Evolutionary conservation across 768 basidiomycete genomes (phyloP).

Genomic region (Pholiota conissans): DNA sequence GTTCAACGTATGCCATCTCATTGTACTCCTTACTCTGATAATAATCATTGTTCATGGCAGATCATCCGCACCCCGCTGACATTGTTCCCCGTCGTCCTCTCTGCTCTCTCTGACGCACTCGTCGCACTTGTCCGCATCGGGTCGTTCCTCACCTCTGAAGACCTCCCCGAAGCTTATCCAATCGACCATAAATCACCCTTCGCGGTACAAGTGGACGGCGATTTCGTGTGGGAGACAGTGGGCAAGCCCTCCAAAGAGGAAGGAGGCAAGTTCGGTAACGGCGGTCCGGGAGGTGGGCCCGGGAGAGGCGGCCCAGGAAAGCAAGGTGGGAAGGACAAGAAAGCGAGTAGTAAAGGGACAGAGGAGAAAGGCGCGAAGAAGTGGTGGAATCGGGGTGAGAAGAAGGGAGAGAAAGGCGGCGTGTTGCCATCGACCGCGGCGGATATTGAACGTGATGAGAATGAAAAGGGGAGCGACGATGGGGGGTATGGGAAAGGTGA

Average conservation of each 20-base stretch:
- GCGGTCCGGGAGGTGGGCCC: too few relatives aligned
- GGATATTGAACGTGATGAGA: neutral
- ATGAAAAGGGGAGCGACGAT: constrained; percentile 1
- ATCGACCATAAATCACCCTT: constrained; percentile 36
- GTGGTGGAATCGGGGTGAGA: constrained; percentile 17
- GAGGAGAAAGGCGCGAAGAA: too few relatives aligned
- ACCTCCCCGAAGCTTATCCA: constrained; percentile 45
- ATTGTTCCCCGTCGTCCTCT: constrained; percentile 55
- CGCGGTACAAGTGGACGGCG: constrained; percentile 50
- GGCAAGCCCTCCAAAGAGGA: constrained; percentile 13
- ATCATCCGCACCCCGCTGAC: constrained; percentile 58
- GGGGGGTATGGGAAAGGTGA: constrained; percentile 11
- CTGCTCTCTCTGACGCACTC: constrained; percentile 47
- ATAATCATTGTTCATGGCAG: constrained; percentile 30
- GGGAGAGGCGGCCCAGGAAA: too few relatives aligned
- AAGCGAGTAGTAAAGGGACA: neutral
- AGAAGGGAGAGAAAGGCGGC: constrained; percentile 8
- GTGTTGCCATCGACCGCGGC: constrained; percentile 1
- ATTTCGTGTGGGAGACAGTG: constrained; percentile 54
- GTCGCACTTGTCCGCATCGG: constrained; percentile 54
- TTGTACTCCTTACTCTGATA: neutral
- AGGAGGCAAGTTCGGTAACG: too few relatives aligned
- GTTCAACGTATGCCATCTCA: constrained; percentile 45
- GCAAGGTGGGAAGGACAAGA: neutral
- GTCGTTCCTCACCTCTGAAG: constrained; percentile 53